Evolutionary conservation across 805 yeast species (phyloP).

Genomic region (Nadsonia fulvescens): DNA sequence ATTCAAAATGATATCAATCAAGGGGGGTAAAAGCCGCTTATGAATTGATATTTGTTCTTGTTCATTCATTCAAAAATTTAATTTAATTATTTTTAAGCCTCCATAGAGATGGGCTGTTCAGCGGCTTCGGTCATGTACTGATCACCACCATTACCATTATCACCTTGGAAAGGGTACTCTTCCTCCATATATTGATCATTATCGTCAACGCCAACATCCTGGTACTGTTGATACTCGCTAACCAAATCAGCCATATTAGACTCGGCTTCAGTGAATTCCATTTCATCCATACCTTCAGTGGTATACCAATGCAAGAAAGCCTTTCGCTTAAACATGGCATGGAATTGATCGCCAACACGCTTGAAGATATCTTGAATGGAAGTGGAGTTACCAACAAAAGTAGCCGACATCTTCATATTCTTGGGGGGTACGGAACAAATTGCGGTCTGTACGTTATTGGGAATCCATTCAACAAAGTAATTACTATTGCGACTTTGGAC

Average conservation of each 20-base stretch:
- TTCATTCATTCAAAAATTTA: too few species aligned
- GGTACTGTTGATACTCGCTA: slow-evolving; percentile 83
- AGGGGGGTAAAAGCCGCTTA: too few species aligned
- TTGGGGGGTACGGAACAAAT: slow-evolving; percentile 82
- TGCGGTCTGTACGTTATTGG: slow-evolving; percentile 86
- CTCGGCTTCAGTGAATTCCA: slow-evolving; percentile 88
- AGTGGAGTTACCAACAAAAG: slow-evolving; percentile 85
- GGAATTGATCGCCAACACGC: slow-evolving; percentile 78
- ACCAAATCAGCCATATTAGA: slow-evolving; percentile 79
- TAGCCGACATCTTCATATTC: slow-evolving; percentile 75
- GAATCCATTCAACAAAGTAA: slow-evolving; percentile 90
- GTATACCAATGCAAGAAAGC: slow-evolving; percentile 96
- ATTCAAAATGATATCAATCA: too few species aligned
- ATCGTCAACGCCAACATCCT: slow-evolving; percentile 59
- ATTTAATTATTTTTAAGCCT: not conserved
- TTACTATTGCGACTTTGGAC: slow-evolving; percentile 68
- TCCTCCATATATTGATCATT: slow-evolving; percentile 54
- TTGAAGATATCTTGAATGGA: slow-evolving; percentile 81
- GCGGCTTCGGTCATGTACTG: slow-evolving; percentile 1
- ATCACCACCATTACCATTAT: too few species aligned
- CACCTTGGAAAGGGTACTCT: slow-evolving; percentile 22
- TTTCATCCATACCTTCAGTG: slow-evolving; percentile 89
- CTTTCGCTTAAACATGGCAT: slow-evolving; percentile 82
- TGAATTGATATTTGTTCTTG: too few species aligned
- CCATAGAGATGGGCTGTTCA: not conserved